Percentiles rank a stretch among this genome's conserved stretches.
These are phyloP conservation scores for Trifolium repens DNA, from an alignment of 306 rosid genomes.

Conservation along the genomic window DNA sequence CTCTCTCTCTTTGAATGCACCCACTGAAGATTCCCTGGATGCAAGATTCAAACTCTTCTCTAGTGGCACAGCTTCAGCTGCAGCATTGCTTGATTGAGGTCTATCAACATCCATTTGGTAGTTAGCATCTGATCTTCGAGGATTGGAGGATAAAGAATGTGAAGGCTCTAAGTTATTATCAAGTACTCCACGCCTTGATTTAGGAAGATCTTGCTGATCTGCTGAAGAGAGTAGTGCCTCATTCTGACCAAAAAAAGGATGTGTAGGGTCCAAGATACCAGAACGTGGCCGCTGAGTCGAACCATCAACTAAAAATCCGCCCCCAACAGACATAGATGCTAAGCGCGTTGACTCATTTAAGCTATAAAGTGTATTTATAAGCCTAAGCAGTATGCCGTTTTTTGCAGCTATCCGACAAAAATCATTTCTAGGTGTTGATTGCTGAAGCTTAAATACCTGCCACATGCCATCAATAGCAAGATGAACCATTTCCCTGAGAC, in stretches of 20 bases:
- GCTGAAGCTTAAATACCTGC: slow-evolving; percentile 99
- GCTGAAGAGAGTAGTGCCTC: slow-evolving; percentile 60
- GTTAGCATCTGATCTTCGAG: slow-evolving; percentile 75
- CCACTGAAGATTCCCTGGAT: slow-evolving; percentile 62
- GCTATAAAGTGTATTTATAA: slow-evolving; percentile 94
- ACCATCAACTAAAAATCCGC: slow-evolving; percentile 77
- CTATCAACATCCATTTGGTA: slow-evolving; percentile 70
- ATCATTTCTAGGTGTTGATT: slow-evolving; percentile 91
- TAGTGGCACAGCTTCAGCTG: slow-evolving; percentile 52
- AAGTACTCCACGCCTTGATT: slow-evolving; percentile 66
- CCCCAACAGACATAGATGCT: slow-evolving; percentile 83
- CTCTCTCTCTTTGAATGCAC: slow-evolving; percentile 63
- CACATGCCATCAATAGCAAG: slow-evolving; percentile 99
- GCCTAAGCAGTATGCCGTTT: slow-evolving; percentile 93
- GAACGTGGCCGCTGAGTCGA: slow-evolving; percentile 76
- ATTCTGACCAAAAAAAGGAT: slow-evolving; percentile 65
- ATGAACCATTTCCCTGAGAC: slow-evolving; percentile 97
- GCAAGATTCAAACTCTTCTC: slow-evolving; percentile 58
- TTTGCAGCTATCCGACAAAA: slow-evolving; percentile 96
- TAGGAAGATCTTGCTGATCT: slow-evolving; percentile 70
- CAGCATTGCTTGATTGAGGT: slow-evolving; percentile 67
- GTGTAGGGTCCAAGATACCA: slow-evolving; percentile 75
- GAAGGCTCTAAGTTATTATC: slow-evolving; percentile 82
- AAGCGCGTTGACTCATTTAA: slow-evolving; percentile 95
- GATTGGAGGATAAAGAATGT: slow-evolving; percentile 80